phyloP scores from a whole-genome alignment of 2,329 filamentous ascomycete species.

The Metarhizium guizhouense region DNA sequence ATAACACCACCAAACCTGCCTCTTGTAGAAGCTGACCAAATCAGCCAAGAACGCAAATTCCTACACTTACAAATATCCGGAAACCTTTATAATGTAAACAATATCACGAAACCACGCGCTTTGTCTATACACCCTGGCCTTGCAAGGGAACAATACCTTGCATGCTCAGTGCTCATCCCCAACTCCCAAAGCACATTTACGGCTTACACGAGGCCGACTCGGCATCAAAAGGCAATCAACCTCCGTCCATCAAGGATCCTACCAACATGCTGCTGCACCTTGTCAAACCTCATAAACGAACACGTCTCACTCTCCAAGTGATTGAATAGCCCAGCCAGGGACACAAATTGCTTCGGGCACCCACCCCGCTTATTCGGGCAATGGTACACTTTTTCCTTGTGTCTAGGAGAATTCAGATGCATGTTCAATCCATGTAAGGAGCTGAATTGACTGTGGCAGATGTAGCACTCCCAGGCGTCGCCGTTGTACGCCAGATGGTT shows the following conservation, averaged over 20 bases:
- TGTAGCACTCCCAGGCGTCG: constrained; percentile 13
- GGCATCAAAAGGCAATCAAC: constrained; percentile 4
- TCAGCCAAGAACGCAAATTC: no score
- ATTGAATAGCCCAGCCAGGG: constrained; percentile 28
- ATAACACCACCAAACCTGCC: no score
- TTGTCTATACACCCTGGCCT: background rate
- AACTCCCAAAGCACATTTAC: no score
- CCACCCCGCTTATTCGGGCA: constrained; percentile 21
- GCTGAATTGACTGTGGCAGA: constrained; percentile 38
- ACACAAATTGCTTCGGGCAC: constrained; percentile 29
- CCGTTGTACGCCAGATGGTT: constrained; percentile 22
- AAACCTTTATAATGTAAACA: no score
- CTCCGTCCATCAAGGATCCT: background rate
- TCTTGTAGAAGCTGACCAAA: no score
- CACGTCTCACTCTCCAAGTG: constrained; percentile 37
- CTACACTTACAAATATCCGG: no score
- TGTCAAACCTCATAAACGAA: constrained; percentile 25
- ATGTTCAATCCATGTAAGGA: constrained; percentile 27
- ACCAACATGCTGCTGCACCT: constrained; percentile 18
- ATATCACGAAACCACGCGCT: no score
- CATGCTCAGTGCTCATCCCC: no score
- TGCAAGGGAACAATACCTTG: no score
- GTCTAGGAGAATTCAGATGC: constrained; percentile 42
- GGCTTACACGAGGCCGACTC: background rate
- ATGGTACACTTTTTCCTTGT: constrained; percentile 29